Conservation (phyloP, 2,329 filamentous ascomycete genomes). For the Periconia digitata region DNA sequence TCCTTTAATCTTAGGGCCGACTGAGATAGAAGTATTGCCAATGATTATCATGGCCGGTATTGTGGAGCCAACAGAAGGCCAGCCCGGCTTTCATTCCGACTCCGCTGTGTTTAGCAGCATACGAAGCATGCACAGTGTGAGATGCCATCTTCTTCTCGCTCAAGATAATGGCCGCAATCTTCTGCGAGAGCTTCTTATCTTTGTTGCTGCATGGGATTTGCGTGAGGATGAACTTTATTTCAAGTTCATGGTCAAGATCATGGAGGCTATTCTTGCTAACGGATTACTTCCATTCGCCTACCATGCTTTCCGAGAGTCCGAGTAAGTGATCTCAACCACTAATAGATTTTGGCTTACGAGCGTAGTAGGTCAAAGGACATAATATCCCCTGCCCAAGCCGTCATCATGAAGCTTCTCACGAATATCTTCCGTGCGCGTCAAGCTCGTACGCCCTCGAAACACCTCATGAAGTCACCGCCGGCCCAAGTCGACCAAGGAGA, state of each 20-base stretch:
- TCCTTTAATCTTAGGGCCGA: constrained; percentile 88
- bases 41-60: constrained; percentile 98
- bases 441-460: constrained; percentile 37
- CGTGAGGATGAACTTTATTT: constrained; percentile 93
- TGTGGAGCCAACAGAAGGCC: constrained; percentile 73
- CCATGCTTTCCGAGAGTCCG: constrained; percentile 76
- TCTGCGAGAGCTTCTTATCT: constrained; percentile 86
- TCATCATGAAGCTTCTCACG: constrained; percentile 86
- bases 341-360: constrained; percentile 13
- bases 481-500: constrained; percentile 59
- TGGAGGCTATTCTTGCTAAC: constrained; percentile 87
- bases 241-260: constrained; percentile 93
- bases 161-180: constrained; percentile 89
- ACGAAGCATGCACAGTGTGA: constrained; percentile 83
- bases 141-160: constrained; percentile 86
- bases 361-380: constrained; percentile 75
- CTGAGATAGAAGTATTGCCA: constrained; percentile 92
- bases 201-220: constrained; percentile 96
- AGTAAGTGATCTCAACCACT: constrained; percentile 23
- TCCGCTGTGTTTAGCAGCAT: constrained; percentile 58
- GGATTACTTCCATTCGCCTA: constrained; percentile 90
- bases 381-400: constrained; percentile 90
- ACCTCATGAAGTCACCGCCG: constrained; percentile 49
- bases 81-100: constrained; percentile 54
- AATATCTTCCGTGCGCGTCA: constrained; percentile 75